phyloP scores from a whole-genome alignment of 257 asterid species.

The Jasminum sambac region DNA sequence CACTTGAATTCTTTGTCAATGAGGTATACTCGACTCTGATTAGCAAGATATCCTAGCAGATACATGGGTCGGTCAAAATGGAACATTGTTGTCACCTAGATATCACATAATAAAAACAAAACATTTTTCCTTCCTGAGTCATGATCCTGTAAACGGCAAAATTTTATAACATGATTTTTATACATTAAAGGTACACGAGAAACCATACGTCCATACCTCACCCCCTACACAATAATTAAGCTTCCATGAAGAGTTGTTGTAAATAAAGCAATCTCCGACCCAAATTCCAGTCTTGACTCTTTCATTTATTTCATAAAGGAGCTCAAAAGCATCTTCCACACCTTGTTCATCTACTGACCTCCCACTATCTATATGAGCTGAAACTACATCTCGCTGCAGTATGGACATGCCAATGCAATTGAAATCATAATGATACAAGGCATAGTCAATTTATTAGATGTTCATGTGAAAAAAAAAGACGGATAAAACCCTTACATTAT shows the following conservation, averaged over 20 bases:
- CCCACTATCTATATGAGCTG: conserved; percentile 91
- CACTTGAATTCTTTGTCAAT: conserved; percentile 97
- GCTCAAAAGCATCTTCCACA: conserved; percentile 98
- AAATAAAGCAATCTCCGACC: conserved; percentile 99
- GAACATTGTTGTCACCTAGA: conserved; percentile 92
- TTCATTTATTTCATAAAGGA: conserved; percentile 89
- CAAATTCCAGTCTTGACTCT: conserved; percentile 95
- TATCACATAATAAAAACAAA: conserved; percentile 14
- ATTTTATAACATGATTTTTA: conserved; percentile 9
- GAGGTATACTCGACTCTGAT: conserved; percentile 86
- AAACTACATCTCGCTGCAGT: conserved; percentile 90
- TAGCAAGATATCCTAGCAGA: conserved; percentile 94
- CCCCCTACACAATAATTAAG: conserved; percentile 98
- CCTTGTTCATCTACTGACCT: conserved; percentile 90
- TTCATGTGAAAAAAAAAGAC: conserved; percentile 24
- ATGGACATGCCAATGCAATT: conserved; percentile 24
- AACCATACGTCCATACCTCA: too few relatives aligned
- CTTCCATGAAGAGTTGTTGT: conserved; percentile 93
- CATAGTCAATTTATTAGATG: background rate
- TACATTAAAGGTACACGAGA: background rate
- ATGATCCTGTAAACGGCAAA: conserved; percentile 14
- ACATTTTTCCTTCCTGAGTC: conserved; percentile 7
- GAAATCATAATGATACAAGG: conserved; percentile 9
- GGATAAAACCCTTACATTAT: conserved; percentile 49
- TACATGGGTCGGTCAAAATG: conserved; percentile 98